Base-by-base conservation (phyloP, 495 filamentous ascomycete genomes). In the Friedmanniomyces simplex region DNA sequence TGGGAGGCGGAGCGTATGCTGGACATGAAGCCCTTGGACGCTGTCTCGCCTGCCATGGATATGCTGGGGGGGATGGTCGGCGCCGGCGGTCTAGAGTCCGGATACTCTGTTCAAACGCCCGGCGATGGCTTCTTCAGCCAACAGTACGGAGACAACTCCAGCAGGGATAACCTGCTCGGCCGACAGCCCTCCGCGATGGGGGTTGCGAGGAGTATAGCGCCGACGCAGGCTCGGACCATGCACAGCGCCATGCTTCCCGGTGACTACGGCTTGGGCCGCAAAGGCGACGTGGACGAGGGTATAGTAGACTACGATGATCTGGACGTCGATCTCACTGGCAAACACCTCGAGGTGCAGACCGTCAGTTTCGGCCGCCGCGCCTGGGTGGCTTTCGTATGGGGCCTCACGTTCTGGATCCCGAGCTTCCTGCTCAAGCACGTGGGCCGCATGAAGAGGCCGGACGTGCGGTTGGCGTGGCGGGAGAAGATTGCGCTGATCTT, bases 1-100 rank as follows among this genome's bases (percentile, higher is more conserved):
- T 96, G 93, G 91, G 94, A 97, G 70, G 91, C 91, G 12, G 93
- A 98, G 71, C 87, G 82, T 57, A 95, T 96, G 87, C 82, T 97
- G 26, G 93, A 98, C 67, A 71, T 96, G 56, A 95, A 94, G 69
- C 83, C 87, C 0, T 72, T 72, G 46, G 71, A 69, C 36, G 71
- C 77, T n/a, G 61, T 34, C 64, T 71, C 53, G 61, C 71, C 45
- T 67, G 72, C 76, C 62, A 32, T 32, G 39, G 74, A 69, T 50
- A 76, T 77, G 67, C 71, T 81, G 53, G 79, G 78, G 13, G 68
- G 61, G 28, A 68, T 73, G 65, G 58, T 43, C 18, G 39, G 39
- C 13, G 39, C 39, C 14, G 39, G 39, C 18, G 70, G 67, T 24
- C 70, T 87, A 52, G 83, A 83, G 36, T 79, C 77, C 2, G 82